Base-by-base conservation (phyloP, 1,284 basidiomycete species). In the Cryptococcus wingfieldii region DNA sequence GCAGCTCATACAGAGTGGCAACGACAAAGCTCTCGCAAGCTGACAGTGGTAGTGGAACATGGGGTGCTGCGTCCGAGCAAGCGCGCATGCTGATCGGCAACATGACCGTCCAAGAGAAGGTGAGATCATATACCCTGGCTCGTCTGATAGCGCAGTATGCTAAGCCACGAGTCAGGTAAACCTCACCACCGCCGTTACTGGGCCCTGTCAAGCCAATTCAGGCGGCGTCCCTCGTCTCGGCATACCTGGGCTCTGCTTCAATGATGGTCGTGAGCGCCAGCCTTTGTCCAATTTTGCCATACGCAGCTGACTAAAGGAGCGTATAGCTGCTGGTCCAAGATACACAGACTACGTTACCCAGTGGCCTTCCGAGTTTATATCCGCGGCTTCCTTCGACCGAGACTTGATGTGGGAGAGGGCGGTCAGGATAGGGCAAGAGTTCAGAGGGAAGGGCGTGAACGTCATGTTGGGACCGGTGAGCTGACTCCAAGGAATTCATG, bases 181-280 rank as follows among this genome's bases (percentile, higher is more conserved):
- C 51, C 47, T 77, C 37, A 75, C 74, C 0, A 68, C 70, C 1
- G 71, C 69, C 13, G 44, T 65, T 10, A 43, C 41, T 16, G 76
- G 84, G 0, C 81, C 81, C n/a, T 88, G 86, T 71, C 84, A 86
- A 50, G 85, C 86, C 58, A 79, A 84, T 64, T 72, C 79, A 9
- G 80, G 83, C 6, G 73, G 72, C 34, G 72, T 79, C 13, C 66
- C 72, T 5, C 62, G 76, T 3, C 76, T 76, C 5, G 70, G 71
- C 51, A 80, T 79, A 37, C 84, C 85, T 4, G 84, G 86, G 9
- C 72, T 89, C 14, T 90, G 88, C 70, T 70, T 75, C 73, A 65
- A 84, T 76, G 84, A 85, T 62, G 81, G 83, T 19, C 84, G 71
- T 75, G 56, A 61, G 72, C 63, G 8, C 4, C 18, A 8, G 10